Percentiles rank a stretch among this genome's conserved stretches.
Evolutionary conservation across 2,329 filamentous ascomycete species (phyloP).

Genomic region (Xylariomycetidae sp.): DNA sequence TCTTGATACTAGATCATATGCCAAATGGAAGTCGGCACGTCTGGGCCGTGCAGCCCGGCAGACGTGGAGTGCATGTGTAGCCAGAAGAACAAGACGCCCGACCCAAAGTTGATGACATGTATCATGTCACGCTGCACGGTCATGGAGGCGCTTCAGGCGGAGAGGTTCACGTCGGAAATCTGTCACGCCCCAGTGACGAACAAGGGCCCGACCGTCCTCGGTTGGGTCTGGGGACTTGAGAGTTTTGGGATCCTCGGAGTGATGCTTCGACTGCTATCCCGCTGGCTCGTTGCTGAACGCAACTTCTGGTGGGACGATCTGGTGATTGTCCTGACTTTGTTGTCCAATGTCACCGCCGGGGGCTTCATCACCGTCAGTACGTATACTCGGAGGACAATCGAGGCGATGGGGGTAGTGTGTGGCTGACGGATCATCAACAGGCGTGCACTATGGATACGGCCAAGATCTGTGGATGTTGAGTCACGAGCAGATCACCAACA

Average conservation of each 20-base stretch:
- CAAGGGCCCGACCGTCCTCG: neutral
- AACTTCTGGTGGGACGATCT: slow-evolving; percentile 3
- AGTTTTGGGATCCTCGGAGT: neutral
- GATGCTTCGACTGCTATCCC: slow-evolving; percentile 1
- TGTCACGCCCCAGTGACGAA: neutral
- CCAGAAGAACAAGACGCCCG: too few relatives aligned
- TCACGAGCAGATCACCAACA: slow-evolving; percentile 1
- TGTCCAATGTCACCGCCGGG: neutral
- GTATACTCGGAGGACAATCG: too few relatives aligned
- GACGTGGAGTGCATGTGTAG: too few relatives aligned
- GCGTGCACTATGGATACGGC: slow-evolving; percentile 1
- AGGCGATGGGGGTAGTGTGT: too few relatives aligned
- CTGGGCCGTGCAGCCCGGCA: too few relatives aligned
- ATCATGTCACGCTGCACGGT: too few relatives aligned
- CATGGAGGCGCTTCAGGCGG: slow-evolving; percentile 1
- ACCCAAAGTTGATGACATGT: too few relatives aligned
- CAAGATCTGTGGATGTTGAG: slow-evolving; percentile 4
- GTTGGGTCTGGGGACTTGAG: neutral
- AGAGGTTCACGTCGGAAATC: slow-evolving; percentile 2
- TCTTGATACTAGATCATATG: too few relatives aligned
- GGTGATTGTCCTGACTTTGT: neutral
- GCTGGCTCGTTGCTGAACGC: neutral
- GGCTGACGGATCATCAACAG: neutral
- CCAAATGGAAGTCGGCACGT: too few relatives aligned
- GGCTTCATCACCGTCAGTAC: slow-evolving; percentile 1